Base-by-base conservation (phyloP, 352 stramenopile species). In the Globisporangium camurandrum region DNA sequence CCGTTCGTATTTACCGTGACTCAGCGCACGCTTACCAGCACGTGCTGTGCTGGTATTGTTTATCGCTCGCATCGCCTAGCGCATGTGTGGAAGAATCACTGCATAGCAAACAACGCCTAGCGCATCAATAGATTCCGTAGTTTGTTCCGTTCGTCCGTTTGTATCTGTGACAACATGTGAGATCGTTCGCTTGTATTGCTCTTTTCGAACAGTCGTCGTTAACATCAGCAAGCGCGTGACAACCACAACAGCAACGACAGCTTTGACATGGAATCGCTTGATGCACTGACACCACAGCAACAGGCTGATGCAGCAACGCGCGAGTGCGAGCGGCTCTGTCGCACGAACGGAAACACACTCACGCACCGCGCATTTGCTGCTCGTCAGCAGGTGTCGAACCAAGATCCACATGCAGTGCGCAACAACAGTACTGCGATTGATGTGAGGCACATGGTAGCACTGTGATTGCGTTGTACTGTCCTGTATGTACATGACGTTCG, bases 271-370 rank as follows among this genome's bases (percentile, higher is more conserved):
- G 58, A 80, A 14, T 24, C 51, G 19, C 52, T 64, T 11, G 61
- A 67, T 3, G 20, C 57, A 5, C 48, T 43, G 11, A 63, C 64
- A 9, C 48, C 53, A 0, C 52, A 69, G 27, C 61, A 80, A 34
- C 53, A 56, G 27, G 64, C 50, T 1, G 38, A 55, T 27, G 62
- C 61, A 0, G 54, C 55, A 20, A 57, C 49, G 38, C 49, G 60
- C 1, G 67, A 84, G 51, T 71, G 61, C 51, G 33, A 62, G 22
- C 61, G 71, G 4, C 63, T 79, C 19, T 54, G 49, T 12, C 58
- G 45, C 31, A 61, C 58, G 2, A 86, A 86, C 24, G 73, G 62
- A 11, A 68, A 70, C 37, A 53, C 69, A 4, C 59, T 71, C 27
- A 76, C 61, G 38, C 51, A 58, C 9, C 51, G 71, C 33, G 67